Evolutionary conservation across 768 basidiomycete genomes (phyloP), one percentile per base, ranked within the genome.

Genomic region (Fomitopsis pulvina): DNA sequence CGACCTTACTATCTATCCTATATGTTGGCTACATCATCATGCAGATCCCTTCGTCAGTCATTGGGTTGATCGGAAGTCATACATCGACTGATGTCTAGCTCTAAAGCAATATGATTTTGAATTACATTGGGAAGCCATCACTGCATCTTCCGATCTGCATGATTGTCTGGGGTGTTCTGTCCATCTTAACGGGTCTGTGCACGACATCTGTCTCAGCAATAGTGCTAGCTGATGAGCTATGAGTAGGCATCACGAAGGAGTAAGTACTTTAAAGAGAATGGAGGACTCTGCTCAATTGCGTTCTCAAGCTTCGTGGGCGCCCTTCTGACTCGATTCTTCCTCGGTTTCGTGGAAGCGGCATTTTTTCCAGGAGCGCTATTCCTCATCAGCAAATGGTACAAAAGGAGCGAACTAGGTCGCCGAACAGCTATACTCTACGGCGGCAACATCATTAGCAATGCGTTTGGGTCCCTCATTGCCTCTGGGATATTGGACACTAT

Each of bases 401-500:
- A 73, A 52, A 76, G 78, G 41, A 71, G 70, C 39, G 88, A 91
- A 59, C 70, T 91, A 25, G 87, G 84, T 28, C 70, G 79, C 45
- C 73, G 86, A 46, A 85, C 77, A 7, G 83, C 87, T 3, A 61
- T 85, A 45, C 71, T 90, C 24, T 78, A 77, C 45, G 87, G 85
- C 54, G 89, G 89, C 18, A 81, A 77, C 57, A 71, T 91, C 41
- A 80, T 90, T 48, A 81, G 79, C 50, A 92, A 90, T 70, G 89
- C 87, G 0, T 89, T 91, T 60, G 88, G 89, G 3, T 76, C 86
- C 1, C 68, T 92, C 14, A 78, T 92, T 45, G 87, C 88, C 9
- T 86, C 87, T 25, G 83, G 78, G 2, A 85, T 92, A 45, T 75
- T 92, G 20, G 73, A 78, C 56, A 68, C 70, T 10, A 87, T 91